A percentile compares a stretch with the other conserved stretches of the same genome.
Conservation (phyloP, 2,329 filamentous ascomycete species). For the Ceratocystis cacaofunesta region DNA sequence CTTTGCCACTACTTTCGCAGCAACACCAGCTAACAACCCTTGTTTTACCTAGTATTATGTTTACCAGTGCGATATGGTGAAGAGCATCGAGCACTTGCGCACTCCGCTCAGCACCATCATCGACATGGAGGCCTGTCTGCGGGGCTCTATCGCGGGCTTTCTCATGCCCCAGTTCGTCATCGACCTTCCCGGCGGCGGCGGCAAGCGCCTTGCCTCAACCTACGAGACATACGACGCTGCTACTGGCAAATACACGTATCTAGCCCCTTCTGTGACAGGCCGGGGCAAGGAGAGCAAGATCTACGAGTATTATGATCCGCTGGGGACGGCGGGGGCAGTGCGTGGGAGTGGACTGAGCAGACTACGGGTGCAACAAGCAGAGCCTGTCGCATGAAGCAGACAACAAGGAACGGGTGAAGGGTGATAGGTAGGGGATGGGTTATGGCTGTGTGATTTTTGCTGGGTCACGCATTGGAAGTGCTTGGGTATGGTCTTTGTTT, state of each 20-base stretch:
- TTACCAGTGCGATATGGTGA: constrained; percentile 50
- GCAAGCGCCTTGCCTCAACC: constrained; percentile 43
- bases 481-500: background rate
- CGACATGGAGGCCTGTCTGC: constrained; percentile 40
- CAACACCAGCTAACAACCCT: background rate
- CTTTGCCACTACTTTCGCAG: background rate
- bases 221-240: constrained; percentile 37
- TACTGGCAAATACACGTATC: constrained; percentile 40
- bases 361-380: too few relatives aligned
- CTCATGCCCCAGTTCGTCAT: constrained; percentile 48
- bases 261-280: constrained; percentile 38
- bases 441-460: background rate
- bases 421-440: background rate
- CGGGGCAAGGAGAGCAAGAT: constrained; percentile 30
- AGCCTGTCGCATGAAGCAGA: too few relatives aligned
- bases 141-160: constrained; percentile 47
- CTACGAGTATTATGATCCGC: constrained; percentile 45
- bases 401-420: background rate
- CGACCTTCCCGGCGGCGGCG: constrained; percentile 47
- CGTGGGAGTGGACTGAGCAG: too few relatives aligned
- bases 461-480: background rate
- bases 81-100: constrained; percentile 45
- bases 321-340: constrained; percentile 17
- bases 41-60: constrained; percentile 42
- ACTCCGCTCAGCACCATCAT: constrained; percentile 45